These are phyloP conservation scores for Moringa oleifera DNA, from an alignment of 345 rosid genomes.

Conservation along the genomic window DNA sequence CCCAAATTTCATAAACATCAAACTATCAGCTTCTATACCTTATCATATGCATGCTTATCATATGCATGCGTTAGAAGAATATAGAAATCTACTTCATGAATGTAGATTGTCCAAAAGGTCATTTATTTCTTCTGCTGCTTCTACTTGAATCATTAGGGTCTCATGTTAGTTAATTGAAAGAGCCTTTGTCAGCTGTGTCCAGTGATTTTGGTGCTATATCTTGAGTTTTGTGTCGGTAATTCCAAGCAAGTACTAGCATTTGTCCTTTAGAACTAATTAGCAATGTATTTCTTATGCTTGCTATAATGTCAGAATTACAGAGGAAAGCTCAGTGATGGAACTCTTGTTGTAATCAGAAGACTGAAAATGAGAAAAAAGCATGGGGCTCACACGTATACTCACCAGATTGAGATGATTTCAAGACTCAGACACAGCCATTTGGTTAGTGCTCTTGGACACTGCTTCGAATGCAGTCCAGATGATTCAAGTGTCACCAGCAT, in stretches of 20 bases:
- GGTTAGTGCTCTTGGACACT: constrained; percentile 62
- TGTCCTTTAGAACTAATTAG: neutral
- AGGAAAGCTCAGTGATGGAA: constrained; percentile 42
- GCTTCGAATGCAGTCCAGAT: constrained; percentile 34
- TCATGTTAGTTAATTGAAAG: too few relatives aligned
- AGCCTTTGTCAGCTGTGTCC: too few relatives aligned
- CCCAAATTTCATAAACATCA: too few relatives aligned
- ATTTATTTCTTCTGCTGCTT: neutral
- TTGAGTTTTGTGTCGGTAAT: neutral
- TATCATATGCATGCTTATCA: too few relatives aligned
- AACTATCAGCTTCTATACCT: too few relatives aligned
- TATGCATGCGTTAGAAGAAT: too few relatives aligned
- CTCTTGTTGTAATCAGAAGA: constrained; percentile 33
- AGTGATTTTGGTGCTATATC: too few relatives aligned
- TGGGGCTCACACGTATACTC: constrained; percentile 29
- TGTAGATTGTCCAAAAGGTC: too few relatives aligned
- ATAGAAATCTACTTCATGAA: too few relatives aligned
- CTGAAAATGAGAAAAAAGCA: constrained; percentile 33
- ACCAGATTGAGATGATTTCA: constrained; percentile 44
- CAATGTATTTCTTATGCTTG: neutral
- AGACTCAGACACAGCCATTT: constrained; percentile 53
- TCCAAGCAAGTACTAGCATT: neutral
- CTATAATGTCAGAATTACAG: constrained; percentile 32
- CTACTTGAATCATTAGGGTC: too few relatives aligned
- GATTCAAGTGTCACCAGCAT: constrained; percentile 34